These are phyloP conservation scores for Tylopilus sp. DNA, from an alignment of 1,284 basidiomycete genomes.

Conservation along the genomic window DNA sequence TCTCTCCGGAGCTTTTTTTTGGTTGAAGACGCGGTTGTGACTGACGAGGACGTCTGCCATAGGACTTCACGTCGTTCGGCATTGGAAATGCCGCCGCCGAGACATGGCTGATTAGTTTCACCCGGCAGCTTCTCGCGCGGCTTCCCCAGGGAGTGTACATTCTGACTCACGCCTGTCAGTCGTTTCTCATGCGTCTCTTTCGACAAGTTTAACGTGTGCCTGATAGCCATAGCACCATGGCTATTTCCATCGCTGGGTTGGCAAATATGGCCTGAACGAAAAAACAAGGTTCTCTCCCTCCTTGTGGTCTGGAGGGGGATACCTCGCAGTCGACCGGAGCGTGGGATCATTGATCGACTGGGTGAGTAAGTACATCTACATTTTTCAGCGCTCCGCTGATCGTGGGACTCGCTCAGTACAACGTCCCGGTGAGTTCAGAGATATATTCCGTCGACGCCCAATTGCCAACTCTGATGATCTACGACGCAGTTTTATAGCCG, in stretches of 20 bases:
- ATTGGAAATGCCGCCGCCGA: slow-evolving; percentile 36
- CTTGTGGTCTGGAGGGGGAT: slow-evolving; percentile 43
- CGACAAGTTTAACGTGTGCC: not conserved
- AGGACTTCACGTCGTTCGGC: slow-evolving; percentile 50
- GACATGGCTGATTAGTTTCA: slow-evolving; percentile 46
- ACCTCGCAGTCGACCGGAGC: slow-evolving; percentile 51
- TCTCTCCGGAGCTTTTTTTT: not conserved
- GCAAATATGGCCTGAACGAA: not conserved
- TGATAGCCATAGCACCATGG: slow-evolving; percentile 31
- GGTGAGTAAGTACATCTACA: slow-evolving; percentile 22
- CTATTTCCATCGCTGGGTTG: not conserved
- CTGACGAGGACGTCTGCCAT: not conserved
- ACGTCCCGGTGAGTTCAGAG: slow-evolving; percentile 12
- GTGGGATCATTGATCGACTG: slow-evolving; percentile 59
- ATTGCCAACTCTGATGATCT: not conserved
- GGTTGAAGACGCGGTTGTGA: not conserved
- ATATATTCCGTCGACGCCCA: not conserved
- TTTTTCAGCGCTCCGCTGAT: not conserved
- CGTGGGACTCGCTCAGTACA: not conserved
- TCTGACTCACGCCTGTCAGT: slow-evolving; percentile 37
- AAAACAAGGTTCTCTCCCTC: slow-evolving; percentile 19
- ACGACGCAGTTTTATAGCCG: slow-evolving; percentile 58
- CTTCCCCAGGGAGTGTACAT: slow-evolving; percentile 38
- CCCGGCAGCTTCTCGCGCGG: slow-evolving; percentile 34
- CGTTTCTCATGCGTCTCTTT: not conserved